Evolutionary conservation across 2,329 filamentous ascomycete genomes (phyloP), one percentile per base, ranked within the genome.

Genomic region (Epichloe glyceriae): DNA sequence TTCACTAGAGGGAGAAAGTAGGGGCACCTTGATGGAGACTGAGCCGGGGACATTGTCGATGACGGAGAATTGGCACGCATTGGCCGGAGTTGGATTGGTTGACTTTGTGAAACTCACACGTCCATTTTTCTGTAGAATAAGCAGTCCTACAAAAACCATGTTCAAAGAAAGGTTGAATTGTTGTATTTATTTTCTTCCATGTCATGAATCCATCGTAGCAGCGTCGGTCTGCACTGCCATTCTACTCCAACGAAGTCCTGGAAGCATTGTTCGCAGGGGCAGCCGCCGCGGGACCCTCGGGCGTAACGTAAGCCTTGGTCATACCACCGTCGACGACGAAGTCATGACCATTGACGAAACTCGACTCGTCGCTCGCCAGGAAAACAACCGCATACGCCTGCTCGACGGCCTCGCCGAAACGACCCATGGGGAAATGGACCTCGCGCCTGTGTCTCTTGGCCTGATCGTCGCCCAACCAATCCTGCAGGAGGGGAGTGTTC

Each of bases 241-340:
- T 8, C 46, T 53, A 64, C 53, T 66, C 71, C 47, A 78, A 63
- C 40, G 68, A 70, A 15, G 67, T 63, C 68, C 75, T 79, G 52
- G 61, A 56, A n/a, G 78, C 78, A 58, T 82, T 82, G 68, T 83
- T 85, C 54, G 67, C 64, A 3, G 82, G 82, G 5, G 75, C 73
- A 11, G 70, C 58, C 0, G 71, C 58, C 8, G 79, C 63, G 14
- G 76, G 71, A 3, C 82, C 82, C 67, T 84, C 80, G 2, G 82
- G 71, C 1, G 82, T 85, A 30, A 85, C 81, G 67, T 96, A 97
- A 43, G 89, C 87, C 76, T 86, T 95, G 61, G 83, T 91, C 87
- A 98, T 88, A 53, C 91, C 91, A 52, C 93, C 93, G 62, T 98
- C 93, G 26, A 97, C 89, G 4, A 95, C 85, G 71, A 97, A 95